Evolutionary conservation across 2,329 filamentous ascomycete genomes (phyloP), one percentile per base, ranked within the genome.

Genomic region (Neofusicoccum parvum): DNA sequence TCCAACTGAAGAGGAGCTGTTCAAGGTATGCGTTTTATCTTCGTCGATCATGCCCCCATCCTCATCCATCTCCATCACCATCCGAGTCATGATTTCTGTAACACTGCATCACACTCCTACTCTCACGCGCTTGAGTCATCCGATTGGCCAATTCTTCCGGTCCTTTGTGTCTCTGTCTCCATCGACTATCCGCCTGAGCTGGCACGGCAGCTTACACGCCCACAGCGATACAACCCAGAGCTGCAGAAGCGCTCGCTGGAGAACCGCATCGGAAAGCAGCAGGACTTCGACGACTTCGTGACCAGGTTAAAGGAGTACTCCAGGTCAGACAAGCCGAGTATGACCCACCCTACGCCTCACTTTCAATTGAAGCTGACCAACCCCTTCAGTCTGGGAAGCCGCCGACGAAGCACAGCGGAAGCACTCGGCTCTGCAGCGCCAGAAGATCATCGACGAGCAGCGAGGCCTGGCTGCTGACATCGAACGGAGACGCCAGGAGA

Each of bases 211-310:
- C 41, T 59, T 32, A 56, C 63, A n/a, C 23, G 41, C 17, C n/a
- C 37, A 20, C 69, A 92, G 81, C 88, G 86, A 79, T 98, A 98
- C 82, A 98, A 94, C 78, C 94, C 94, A 0, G 95, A 98, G 39
- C 86, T 99, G n/a, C 91, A 95, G 75, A 91, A 92, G 78, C 87
- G 91, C 74, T 93, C 91, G 68, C 81, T 96, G n/a, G 93, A 94
- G 78, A 87, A 89, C 66, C 87, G 92, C 17, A 84, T 90, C 66
- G 87, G 90, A 76, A 86, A 87, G 67, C 88, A 95, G 74, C 86
- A 94, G 78, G 93, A 97, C 66, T 97, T 97, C 72, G 91, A 97
- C 74, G 86, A 93, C 65, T 98, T 97, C 74, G 91, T 97, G 34
- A 85, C 75, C 56, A 88, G 89, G 72, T 79, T 99, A 75, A 97